Evolutionary conservation across 2,329 filamentous ascomycete genomes (phyloP).

Genomic region (Myriosclerotinia duriaeana): DNA sequence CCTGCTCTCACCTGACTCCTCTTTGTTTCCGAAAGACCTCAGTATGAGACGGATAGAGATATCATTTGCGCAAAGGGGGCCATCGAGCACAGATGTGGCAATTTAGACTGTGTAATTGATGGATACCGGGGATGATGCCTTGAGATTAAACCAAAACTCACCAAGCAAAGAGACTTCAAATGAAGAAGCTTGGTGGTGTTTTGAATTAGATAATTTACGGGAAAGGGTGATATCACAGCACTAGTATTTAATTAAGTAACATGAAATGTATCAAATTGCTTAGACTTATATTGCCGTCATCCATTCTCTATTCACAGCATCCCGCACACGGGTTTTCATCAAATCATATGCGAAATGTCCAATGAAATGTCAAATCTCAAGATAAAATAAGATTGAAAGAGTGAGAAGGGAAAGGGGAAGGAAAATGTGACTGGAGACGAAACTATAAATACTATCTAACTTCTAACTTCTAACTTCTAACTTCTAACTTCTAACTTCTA

Average conservation of each 20-base stretch:
- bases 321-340: not conserved
- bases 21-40: not conserved
- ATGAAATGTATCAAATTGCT: not conserved
- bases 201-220: not conserved
- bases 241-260: not conserved
- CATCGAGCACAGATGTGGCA: too few relatives aligned
- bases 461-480: too few relatives aligned
- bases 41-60: not conserved
- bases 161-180: conserved; percentile 14
- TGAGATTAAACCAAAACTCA: not conserved
- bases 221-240: not conserved
- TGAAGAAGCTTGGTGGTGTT: conserved; percentile 5
- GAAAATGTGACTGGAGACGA: too few relatives aligned
- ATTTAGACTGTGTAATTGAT: too few relatives aligned
- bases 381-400: too few relatives aligned
- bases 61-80: not conserved
- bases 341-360: not conserved
- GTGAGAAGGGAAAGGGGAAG: too few relatives aligned
- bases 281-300: not conserved
- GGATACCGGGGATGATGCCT: too few relatives aligned
- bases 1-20: not conserved
- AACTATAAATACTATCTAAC: too few relatives aligned
- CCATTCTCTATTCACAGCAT: not conserved
- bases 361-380: too few relatives aligned
- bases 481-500: too few relatives aligned